Conservation (phyloP, 1,284 basidiomycete genomes). For the Ceratobasidium sp. region DNA sequence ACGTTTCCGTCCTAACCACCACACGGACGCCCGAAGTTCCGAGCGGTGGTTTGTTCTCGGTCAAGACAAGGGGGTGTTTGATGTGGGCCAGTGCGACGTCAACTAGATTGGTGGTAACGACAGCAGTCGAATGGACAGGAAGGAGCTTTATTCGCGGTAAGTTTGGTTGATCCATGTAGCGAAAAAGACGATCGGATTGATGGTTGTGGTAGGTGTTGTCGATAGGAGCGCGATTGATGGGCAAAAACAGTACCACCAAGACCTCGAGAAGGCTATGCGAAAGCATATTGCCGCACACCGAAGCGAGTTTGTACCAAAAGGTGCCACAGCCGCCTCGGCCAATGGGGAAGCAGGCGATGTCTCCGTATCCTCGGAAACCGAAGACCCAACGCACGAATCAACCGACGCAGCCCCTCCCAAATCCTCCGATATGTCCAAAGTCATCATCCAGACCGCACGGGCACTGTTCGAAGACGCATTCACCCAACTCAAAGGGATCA, state of each 20-base stretch:
- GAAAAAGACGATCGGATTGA: conserved; percentile 3
- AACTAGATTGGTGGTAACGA: conserved; percentile 86
- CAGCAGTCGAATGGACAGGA: conserved; percentile 95
- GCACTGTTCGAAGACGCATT: conserved; percentile 19
- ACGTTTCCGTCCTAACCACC: conserved; percentile 86
- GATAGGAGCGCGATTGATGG: conserved; percentile 93
- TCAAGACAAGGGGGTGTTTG: conserved; percentile 94
- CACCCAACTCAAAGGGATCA: conserved; percentile 9
- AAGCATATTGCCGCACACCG: conserved; percentile 89
- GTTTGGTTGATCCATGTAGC: conserved; percentile 50
- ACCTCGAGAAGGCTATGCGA: conserved; percentile 88
- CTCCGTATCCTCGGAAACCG: conserved; percentile 31
- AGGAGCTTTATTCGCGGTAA: conserved; percentile 94
- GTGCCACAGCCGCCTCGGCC: conserved; percentile 59
- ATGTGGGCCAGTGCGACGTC: conserved; percentile 90
- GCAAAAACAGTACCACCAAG: conserved; percentile 88
- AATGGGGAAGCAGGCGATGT: conserved; percentile 37
- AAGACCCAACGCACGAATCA: conserved; percentile 50
- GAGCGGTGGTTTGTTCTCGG: conserved; percentile 89
- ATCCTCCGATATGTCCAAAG: background rate
- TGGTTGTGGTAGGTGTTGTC: conserved; percentile 78
- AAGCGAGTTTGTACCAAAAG: conserved; percentile 89
- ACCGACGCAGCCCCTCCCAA: conserved; percentile 70
- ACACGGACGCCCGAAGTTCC: conserved; percentile 96
- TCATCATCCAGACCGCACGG: background rate